A percentile compares a stretch with the other conserved stretches of the same genome.
Conservation (phyloP, 306 rosid genomes). For the Cucurbita ficifolia region DNA sequence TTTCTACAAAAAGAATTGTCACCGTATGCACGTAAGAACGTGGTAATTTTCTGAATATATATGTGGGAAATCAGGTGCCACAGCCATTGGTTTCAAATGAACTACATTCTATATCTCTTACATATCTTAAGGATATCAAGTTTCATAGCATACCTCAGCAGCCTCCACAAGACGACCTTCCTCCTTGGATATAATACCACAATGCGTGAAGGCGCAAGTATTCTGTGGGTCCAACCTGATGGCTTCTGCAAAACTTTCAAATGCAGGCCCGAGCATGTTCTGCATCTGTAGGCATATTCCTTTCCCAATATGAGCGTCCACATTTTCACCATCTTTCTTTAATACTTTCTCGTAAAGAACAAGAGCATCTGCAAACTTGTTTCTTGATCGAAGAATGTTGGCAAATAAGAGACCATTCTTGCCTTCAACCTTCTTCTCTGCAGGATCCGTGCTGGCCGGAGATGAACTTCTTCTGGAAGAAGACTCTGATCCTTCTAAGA, state of each 20-base stretch:
- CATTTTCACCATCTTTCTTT: conserved; percentile 46
- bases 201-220: conserved; percentile 80
- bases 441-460: conserved; percentile 12
- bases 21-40: not conserved
- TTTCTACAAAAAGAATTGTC: not conserved
- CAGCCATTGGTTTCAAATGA: not conserved
- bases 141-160: conserved; percentile 59
- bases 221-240: conserved; percentile 67
- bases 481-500: conserved; percentile 37
- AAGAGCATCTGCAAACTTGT: conserved; percentile 81
- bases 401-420: conserved; percentile 61
- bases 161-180: conserved; percentile 91
- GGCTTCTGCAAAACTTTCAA: conserved; percentile 73
- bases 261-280: conserved; percentile 68
- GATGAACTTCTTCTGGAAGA: conserved; percentile 36
- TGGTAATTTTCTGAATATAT: not conserved
- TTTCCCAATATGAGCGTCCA: conserved; percentile 88
- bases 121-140: not conserved
- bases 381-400: conserved; percentile 70
- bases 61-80: not conserved
- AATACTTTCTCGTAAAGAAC: conserved; percentile 53
- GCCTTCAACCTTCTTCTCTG: conserved; percentile 30
- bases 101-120: not conserved
- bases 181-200: conserved; percentile 85
- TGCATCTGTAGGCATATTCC: conserved; percentile 97